phyloP scores from a whole-genome alignment of 495 filamentous ascomycete species.

The Podospora pseudocomata region DNA sequence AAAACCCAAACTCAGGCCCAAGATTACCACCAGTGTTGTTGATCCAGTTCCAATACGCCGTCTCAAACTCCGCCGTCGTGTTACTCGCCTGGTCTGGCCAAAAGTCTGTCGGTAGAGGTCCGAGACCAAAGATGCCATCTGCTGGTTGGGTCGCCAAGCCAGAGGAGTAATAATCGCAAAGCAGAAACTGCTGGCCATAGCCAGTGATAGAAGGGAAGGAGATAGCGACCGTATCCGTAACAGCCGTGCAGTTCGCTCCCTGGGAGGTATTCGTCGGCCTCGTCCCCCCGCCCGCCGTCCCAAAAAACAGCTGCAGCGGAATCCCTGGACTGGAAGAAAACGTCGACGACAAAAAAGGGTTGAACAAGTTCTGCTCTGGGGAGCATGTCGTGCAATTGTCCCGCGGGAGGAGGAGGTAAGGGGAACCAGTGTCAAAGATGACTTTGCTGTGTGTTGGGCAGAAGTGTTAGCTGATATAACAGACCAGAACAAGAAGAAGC shows the following conservation, averaged over 20 bases:
- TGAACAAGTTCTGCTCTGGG: conserved; percentile 16
- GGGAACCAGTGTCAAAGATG: conserved; percentile 29
- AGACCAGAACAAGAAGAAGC: not conserved
- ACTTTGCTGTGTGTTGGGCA: conserved; percentile 19
- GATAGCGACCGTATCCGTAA: conserved; percentile 30
- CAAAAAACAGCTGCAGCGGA: conserved; percentile 10
- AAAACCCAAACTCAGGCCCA: conserved; percentile 25
- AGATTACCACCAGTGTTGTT: conserved; percentile 18
- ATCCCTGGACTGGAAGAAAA: conserved; percentile 16
- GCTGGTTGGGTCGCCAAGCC: conserved; percentile 22
- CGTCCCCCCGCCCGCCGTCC: conserved; percentile 22
- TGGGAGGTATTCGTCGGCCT: conserved; percentile 12
- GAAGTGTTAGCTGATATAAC: no score
- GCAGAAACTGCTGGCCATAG: conserved; percentile 22
- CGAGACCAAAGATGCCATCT: conserved; percentile 36
- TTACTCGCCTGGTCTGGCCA: not conserved
- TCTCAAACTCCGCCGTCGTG: not conserved
- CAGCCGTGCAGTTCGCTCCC: conserved; percentile 24
- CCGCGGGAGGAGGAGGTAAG: conserved; percentile 21
- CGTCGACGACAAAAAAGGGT: conserved; percentile 19
- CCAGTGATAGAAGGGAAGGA: conserved; percentile 14
- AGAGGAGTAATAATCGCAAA: conserved; percentile 25
- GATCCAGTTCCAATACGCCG: conserved; percentile 18
- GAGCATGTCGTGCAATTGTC: conserved; percentile 26
- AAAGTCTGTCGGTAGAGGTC: conserved; percentile 7